A percentile compares a stretch with the other conserved stretches of the same genome.
These are phyloP conservation scores for Podila horticola DNA, from an alignment of 192 early-diverging fungal species.

Conservation along the genomic window DNA sequence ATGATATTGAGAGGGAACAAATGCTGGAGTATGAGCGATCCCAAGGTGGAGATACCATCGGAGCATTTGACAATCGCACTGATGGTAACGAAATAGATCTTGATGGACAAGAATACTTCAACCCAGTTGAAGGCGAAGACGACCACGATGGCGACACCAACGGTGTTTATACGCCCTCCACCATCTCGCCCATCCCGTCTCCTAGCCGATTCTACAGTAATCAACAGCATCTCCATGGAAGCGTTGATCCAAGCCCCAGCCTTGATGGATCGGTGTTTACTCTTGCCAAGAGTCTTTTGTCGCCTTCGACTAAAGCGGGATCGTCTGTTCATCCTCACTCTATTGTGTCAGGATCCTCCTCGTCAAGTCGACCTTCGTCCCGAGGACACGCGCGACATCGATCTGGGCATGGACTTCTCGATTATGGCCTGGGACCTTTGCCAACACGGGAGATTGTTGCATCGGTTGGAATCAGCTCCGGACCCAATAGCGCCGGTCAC, in stretches of 20 bases:
- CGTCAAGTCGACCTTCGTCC: constrained; percentile 3
- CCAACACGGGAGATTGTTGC: constrained; percentile 9
- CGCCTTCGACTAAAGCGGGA: constrained; percentile 11
- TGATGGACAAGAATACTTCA: constrained; percentile 1
- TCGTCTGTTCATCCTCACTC: neutral
- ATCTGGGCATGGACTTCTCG: constrained; percentile 40
- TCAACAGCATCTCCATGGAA: constrained; percentile 5
- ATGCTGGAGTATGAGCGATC: neutral
- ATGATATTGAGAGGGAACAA: neutral
- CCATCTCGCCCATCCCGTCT: constrained; percentile 47
- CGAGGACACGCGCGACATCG: constrained; percentile 25
- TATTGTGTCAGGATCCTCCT: neutral
- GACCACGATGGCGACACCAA: neutral
- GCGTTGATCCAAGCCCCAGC: constrained; percentile 25
- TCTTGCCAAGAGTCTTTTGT: constrained; percentile 34
- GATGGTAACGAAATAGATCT: constrained; percentile 14
- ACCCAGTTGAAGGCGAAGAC: constrained; percentile 3
- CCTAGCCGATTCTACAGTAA: constrained; percentile 26
- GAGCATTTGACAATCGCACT: constrained; percentile 22
- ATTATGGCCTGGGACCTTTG: constrained; percentile 6
- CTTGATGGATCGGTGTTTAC: constrained; percentile 21
- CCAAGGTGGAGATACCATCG: constrained; percentile 8
- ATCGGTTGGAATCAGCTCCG: constrained; percentile 23
- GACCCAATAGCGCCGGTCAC: constrained; percentile 40
- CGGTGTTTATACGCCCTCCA: constrained; percentile 46